phyloP scores from a whole-genome alignment of 2,329 filamentous ascomycete genomes.

The Nigrograna mackinnonii region DNA sequence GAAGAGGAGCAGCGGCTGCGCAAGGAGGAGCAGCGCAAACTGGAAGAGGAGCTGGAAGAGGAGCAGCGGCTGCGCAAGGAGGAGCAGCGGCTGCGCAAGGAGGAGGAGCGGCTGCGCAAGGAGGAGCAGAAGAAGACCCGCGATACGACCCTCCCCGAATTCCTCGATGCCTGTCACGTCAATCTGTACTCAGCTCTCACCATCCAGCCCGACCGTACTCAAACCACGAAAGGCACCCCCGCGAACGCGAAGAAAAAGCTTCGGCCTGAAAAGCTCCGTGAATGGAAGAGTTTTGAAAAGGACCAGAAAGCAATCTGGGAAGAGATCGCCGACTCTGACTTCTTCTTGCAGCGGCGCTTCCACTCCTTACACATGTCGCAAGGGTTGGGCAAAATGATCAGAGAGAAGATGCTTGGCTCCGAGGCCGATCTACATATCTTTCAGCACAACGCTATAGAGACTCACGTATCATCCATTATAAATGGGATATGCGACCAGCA shows the following conservation, averaged over 20 bases:
- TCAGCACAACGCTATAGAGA: no score
- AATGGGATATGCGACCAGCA: no score
- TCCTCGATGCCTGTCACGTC: background rate
- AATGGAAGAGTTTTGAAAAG: background rate
- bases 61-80: background rate
- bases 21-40: background rate
- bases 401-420: conserved; percentile 7
- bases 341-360: background rate
- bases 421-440: no score
- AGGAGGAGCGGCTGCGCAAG: background rate
- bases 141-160: background rate
- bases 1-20: background rate
- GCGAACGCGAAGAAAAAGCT: background rate
- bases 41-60: background rate
- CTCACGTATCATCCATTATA: no score
- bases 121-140: background rate
- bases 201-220: background rate
- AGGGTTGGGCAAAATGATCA: conserved; percentile 1
- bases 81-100: background rate
- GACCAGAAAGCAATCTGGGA: background rate
- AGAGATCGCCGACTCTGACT: background rate
- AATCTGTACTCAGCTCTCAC: background rate
- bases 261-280: background rate
- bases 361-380: background rate
- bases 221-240: background rate